Evolutionary conservation across 73 alveolate genomes (phyloP), one percentile per base, ranked within the genome.

Genomic region (Symbiodinium natans): DNA sequence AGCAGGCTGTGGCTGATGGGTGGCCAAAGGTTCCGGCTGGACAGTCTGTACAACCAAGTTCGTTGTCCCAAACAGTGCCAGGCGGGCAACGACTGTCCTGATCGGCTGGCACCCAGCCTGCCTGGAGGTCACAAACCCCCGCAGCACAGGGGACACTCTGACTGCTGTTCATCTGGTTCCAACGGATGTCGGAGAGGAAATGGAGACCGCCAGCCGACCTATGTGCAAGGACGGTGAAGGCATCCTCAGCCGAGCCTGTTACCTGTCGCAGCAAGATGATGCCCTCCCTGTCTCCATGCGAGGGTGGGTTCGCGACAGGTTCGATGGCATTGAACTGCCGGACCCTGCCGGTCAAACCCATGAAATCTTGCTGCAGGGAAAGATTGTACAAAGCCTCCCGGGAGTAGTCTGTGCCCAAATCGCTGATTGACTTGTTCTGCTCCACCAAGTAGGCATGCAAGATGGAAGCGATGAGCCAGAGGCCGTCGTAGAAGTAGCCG

Each of bases 401-500:
- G 34, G 77, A 63, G 40, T 63, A 63, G 77, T 63, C 31, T 63
- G 31, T 63, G 13, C 77, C 77, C 77, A 63, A 63, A 8, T 25
- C 77, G 40, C 77, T 63, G 17, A 63, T 27, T 31, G 77, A 63
- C 1, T 34, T 41, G 75, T 90, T 71, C 88, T 71, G 88, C 19
- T 41, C 43, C 33, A 90, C 77, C 74, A 90, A 31, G 54, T 59
- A 90, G 40, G 80, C 59, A 46, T 46, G 59, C 59, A 46, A 46
- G 59, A 46, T 46, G 59, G 59, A 46, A 46, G 59, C 59, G 13
- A 46, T 46, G 59, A 46, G 59, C 59, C 59, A 46, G 21, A 46
- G 59, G 59, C 59, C 59, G 13, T 90, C 97, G 29, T 90, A 90
- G 77, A 90, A 90, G 88, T 90, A 90, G n/a, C 97, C 97, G 21